Evolutionary conservation across 192 early-diverging fungal genomes (phyloP).

Genomic region (Coemansia sp.): DNA sequence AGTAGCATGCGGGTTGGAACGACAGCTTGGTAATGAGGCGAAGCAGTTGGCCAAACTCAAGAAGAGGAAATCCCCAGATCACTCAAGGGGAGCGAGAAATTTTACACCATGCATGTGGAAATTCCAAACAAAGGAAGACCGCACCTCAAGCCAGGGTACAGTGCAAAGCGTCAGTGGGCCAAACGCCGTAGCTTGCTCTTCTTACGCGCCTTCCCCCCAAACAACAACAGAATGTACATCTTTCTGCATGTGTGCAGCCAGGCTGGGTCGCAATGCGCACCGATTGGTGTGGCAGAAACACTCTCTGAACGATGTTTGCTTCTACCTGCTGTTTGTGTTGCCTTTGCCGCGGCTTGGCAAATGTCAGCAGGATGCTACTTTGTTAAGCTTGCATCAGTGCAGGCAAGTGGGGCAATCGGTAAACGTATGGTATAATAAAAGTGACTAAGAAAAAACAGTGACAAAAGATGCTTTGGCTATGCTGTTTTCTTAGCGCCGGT

Average conservation of each 20-base stretch:
- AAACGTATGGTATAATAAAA: too few species aligned
- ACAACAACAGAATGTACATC: neutral
- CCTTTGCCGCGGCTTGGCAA: too few species aligned
- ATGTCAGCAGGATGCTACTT: too few species aligned
- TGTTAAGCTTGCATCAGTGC: neutral
- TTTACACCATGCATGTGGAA: conserved; percentile 1
- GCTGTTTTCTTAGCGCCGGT: too few species aligned
- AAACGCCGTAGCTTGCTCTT: neutral
- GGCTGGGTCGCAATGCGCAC: neutral
- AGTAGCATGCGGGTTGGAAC: conserved; percentile 6
- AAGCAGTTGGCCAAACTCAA: neutral
- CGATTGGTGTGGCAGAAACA: neutral
- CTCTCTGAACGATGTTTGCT: neutral
- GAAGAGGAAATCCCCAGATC: neutral
- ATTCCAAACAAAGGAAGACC: neutral
- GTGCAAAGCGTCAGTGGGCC: neutral
- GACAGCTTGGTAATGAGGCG: conserved; percentile 20
- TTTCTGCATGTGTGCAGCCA: neutral
- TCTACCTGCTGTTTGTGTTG: neutral
- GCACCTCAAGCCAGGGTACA: neutral
- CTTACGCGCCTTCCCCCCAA: neutral
- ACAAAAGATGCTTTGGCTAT: too few species aligned
- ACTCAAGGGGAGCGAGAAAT: neutral
- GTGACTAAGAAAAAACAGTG: too few species aligned
- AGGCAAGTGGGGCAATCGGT: neutral